A percentile compares a stretch with the other conserved stretches of the same genome.
phyloP scores from a whole-genome alignment of 345 rosid genomes.

The thale cress (Arabidopsis thaliana) region TAIR10.1 NC_003070.9:29974001-29974500 shows the following conservation, averaged over 20 bases:
- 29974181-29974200: conserved; percentile 33
- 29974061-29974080: not conserved
- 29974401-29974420: conserved; percentile 59
- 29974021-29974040: not conserved
- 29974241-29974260: conserved; percentile 16
- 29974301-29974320: conserved; percentile 59
- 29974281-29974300: conserved; percentile 54
- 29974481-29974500: conserved; percentile 1
- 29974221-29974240: not conserved
- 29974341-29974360: conserved; percentile 7
- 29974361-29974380: not conserved
- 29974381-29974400: conserved; percentile 61
- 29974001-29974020: conserved; percentile 3
- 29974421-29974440: conserved; percentile 68
- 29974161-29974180: conserved; percentile 43
- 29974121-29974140: conserved; percentile 54
- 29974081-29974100: not conserved
- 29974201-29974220: conserved; percentile 23
- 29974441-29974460: conserved; percentile 28
- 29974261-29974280: conserved; percentile 32
- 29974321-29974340: conserved; percentile 17
- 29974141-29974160: conserved; percentile 48
- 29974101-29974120: conserved; percentile 56
- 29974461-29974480: conserved; percentile 23
- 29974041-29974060: not conserved